Evolutionary conservation across 257 asterid species (phyloP), one percentile per base, ranked within the genome.

Genomic region (Nicotiana sylvestris): DNA sequence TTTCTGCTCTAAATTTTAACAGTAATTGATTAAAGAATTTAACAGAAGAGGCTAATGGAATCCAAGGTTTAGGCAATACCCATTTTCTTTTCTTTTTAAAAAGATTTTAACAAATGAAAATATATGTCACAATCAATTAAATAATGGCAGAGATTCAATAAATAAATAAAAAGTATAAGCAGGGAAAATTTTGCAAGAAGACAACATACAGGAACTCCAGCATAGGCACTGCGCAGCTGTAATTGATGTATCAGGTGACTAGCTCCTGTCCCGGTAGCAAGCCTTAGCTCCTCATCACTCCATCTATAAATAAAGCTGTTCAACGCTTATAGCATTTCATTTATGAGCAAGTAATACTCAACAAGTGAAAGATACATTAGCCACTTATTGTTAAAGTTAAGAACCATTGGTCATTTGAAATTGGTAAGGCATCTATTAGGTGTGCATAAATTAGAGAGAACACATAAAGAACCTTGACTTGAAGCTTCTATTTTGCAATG

Each of bases 221-320:
- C 89, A 84, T 92, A 93, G 67, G 94, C 94, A 91, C 99, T 93
- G 66, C 76, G 80, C 82, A 95, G 87, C 78, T 88, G 87, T 81
- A 95, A 85, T 39, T 86, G 89, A 83, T 93, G 98, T 82, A 83
- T 90, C 84, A 92, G 86, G 77, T 51, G 61, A 86, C 80, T 83
- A 55, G 39, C 82, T 84, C 80, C 87, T 66, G 94, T 91, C 68
- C 99, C 99, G 76, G 97, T 90, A 57, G 98, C 99, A 83, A 95
- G 95, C 90, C 86, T 78, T 77, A 88, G 86, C 87, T 95, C 97
- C 78, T 92, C 97, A 77, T 83, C 86, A 35, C 90, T 92, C 99
- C 99, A 95, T 79, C 89, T 87, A 85, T 89, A 81, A 66, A 60
- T 18, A 35, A 85, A 61, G 88, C 84, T 82, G 82, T 78, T 81